A percentile compares a stretch with the other conserved stretches of the same genome.
Conservation (phyloP, 305 asterid genomes). For the Coffea humblotiana region DNA sequence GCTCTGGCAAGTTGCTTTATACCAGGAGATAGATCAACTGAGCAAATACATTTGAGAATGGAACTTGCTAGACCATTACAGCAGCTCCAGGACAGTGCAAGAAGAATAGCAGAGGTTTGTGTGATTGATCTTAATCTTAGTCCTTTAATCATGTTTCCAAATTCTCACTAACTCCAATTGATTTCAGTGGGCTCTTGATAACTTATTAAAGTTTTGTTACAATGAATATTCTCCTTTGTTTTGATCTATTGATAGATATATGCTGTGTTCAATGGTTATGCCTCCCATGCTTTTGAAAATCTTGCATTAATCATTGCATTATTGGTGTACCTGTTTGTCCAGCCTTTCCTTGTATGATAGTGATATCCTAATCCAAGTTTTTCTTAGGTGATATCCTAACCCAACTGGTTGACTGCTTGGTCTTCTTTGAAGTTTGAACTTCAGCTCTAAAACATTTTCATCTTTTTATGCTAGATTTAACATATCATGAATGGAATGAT, state of each 20-base stretch:
- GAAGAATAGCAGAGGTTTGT: slow-evolving; percentile 86
- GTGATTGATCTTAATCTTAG: slow-evolving; percentile 17
- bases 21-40: slow-evolving; percentile 80
- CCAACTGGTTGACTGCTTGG: background rate
- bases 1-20: slow-evolving; percentile 94
- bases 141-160: background rate
- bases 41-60: slow-evolving; percentile 86
- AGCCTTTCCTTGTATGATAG: background rate
- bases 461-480: background rate
- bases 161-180: background rate
- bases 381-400: too few relatives aligned
- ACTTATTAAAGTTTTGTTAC: background rate
- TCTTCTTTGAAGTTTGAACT: background rate
- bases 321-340: background rate
- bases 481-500: background rate
- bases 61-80: slow-evolving; percentile 92
- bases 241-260: too few relatives aligned
- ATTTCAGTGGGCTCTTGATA: background rate
- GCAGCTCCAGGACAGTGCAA: slow-evolving; percentile 96
- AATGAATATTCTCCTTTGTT: background rate
- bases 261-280: background rate
- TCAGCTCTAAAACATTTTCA: background rate
- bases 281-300: background rate
- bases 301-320: background rate
- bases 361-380: background rate